Conservation (phyloP, 1,284 basidiomycete species). For the Veloporphyrellus conicus region DNA sequence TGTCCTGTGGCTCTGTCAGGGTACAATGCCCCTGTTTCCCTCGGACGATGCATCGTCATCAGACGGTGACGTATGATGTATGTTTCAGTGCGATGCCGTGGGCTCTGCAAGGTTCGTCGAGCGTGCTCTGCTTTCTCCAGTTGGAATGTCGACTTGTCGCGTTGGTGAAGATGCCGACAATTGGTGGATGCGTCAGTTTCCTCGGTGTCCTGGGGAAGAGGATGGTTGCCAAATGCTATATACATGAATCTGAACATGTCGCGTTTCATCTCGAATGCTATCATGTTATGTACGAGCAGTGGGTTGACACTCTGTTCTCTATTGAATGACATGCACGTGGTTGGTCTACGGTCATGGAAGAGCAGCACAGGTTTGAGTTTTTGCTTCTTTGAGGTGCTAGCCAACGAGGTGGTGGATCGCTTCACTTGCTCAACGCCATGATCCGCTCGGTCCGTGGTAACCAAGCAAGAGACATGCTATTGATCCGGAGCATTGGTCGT, state of each 20-base stretch:
- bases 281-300: no score
- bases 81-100: neutral
- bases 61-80: neutral
- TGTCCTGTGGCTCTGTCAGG: neutral
- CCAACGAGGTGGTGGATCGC: neutral
- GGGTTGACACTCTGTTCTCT: no score
- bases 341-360: no score
- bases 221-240: neutral
- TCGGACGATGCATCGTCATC: neutral
- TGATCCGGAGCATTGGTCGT: neutral
- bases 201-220: neutral
- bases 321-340: no score
- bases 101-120: neutral
- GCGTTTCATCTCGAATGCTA: no score
- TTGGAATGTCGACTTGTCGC: neutral
- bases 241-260: neutral
- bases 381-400: neutral
- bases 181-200: no score
- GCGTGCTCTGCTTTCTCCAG: neutral
- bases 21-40: neutral
- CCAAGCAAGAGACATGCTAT: neutral
- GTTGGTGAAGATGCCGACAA: neutral
- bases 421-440: slow-evolving; percentile 5
- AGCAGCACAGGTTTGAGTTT: no score
- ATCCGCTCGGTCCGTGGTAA: slow-evolving; percentile 10